Percentiles rank a stretch among this genome's conserved stretches.
These are phyloP conservation scores for Pinus albicaulis DNA, from an alignment of 75 land plant genomes.

Conservation along the genomic window DNA sequence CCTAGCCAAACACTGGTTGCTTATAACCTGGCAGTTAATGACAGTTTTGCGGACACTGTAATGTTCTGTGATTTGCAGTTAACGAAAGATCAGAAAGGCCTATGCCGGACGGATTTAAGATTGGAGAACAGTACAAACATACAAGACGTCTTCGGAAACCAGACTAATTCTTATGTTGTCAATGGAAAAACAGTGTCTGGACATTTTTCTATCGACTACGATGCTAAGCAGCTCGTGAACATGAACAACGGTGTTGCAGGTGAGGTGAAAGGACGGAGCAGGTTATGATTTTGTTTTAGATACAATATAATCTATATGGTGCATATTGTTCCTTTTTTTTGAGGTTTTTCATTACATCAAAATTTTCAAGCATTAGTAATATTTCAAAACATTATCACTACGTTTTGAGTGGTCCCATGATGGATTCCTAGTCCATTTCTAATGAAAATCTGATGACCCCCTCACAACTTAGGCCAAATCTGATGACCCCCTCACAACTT, in stretches of 20 bases:
- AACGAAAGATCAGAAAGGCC: constrained; percentile 42
- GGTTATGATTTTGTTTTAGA: not conserved
- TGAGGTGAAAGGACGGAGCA: constrained; percentile 15
- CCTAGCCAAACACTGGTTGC: constrained; percentile 64
- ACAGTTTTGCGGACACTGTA: constrained; percentile 12
- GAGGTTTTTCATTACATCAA: not conserved
- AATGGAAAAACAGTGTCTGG: constrained; percentile 45
- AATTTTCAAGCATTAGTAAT: too few species aligned
- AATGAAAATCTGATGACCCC: too few species aligned
- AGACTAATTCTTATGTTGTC: constrained; percentile 29
- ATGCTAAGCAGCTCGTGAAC: constrained; percentile 15
- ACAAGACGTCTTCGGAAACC: constrained; percentile 14
- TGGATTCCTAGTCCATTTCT: too few species aligned
- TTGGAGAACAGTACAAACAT: constrained; percentile 49
- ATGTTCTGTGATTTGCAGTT: constrained; percentile 68
- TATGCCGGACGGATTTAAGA: constrained; percentile 48
- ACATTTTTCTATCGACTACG: constrained; percentile 55
- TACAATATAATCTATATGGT: too few species aligned
- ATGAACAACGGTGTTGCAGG: constrained; percentile 8
- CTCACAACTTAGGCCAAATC: too few species aligned
- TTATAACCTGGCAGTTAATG: constrained; percentile 25
- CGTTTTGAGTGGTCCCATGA: too few species aligned
- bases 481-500: too few species aligned
- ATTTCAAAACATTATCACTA: too few species aligned
- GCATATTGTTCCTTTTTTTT: not conserved